These are phyloP conservation scores for Fusarium nematophilum DNA, from an alignment of 2,329 filamentous ascomycete genomes.

Conservation along the genomic window DNA sequence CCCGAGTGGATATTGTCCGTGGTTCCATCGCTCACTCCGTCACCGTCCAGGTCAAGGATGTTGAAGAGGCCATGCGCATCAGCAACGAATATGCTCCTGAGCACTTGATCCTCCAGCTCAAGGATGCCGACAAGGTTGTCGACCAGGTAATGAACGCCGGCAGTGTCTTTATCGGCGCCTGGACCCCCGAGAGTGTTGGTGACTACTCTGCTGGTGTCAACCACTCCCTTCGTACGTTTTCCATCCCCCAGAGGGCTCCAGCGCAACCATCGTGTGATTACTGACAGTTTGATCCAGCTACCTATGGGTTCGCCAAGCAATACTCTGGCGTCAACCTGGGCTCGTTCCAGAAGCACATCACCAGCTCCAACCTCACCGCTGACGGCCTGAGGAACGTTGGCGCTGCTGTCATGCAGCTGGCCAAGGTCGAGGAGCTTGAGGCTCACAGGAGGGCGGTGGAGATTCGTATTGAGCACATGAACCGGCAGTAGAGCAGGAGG, in stretches of 20 bases:
- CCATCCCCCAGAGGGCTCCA: too few species aligned
- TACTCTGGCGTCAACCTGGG: slow-evolving; percentile 97
- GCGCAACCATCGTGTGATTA: not conserved
- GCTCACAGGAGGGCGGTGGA: slow-evolving; percentile 91
- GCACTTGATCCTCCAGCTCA: slow-evolving; percentile 92
- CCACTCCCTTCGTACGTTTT: slow-evolving; percentile 94
- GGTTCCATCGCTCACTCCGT: slow-evolving; percentile 92
- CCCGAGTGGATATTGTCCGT: slow-evolving; percentile 91
- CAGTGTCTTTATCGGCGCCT: slow-evolving; percentile 93
- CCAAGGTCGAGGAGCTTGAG: slow-evolving; percentile 93
- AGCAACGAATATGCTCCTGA: slow-evolving; percentile 97
- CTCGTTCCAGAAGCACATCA: slow-evolving; percentile 98
- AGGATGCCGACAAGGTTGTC: slow-evolving; percentile 79
- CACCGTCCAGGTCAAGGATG: slow-evolving; percentile 78
- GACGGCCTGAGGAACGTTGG: slow-evolving; percentile 89
- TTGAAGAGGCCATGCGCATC: slow-evolving; percentile 80
- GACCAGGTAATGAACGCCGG: slow-evolving; percentile 91
- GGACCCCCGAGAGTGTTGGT: slow-evolving; percentile 97
- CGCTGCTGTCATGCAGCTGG: slow-evolving; percentile 91
- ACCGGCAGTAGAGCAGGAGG: slow-evolving; percentile 42
- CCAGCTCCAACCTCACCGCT: slow-evolving; percentile 87
- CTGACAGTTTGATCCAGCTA: slow-evolving; percentile 68
- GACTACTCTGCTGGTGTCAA: slow-evolving; percentile 99
- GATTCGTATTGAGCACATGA: slow-evolving; percentile 74
- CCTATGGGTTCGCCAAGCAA: slow-evolving; percentile 97